phyloP scores from a whole-genome alignment of 2,329 filamentous ascomycete genomes.

The Ambrosiella beaveri region DNA sequence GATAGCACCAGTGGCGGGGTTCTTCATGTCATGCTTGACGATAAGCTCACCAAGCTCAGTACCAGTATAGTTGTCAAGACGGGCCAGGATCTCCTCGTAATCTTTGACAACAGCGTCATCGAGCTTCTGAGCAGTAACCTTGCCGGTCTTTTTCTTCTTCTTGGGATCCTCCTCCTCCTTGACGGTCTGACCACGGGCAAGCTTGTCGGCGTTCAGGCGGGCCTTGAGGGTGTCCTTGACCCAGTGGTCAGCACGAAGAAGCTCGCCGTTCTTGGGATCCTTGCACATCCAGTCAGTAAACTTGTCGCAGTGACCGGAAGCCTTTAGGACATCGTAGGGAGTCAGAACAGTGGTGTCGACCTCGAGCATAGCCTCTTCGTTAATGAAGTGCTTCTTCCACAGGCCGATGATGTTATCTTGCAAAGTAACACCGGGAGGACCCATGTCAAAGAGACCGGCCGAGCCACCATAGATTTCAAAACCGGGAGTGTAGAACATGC shows the following conservation, averaged over 20 bases:
- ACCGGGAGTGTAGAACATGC: constrained; percentile 85
- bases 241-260: constrained; percentile 87
- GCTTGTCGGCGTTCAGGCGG: constrained; percentile 76
- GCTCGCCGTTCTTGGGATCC: constrained; percentile 93
- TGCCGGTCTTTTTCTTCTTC: constrained; percentile 75
- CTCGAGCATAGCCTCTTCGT: constrained; percentile 90
- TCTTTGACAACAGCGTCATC: constrained; percentile 74
- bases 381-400: constrained; percentile 87
- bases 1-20: constrained; percentile 61
- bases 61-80: constrained; percentile 89
- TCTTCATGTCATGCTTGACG: constrained; percentile 74
- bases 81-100: constrained; percentile 80
- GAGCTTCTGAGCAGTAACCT: constrained; percentile 62
- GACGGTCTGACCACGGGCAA: constrained; percentile 69
- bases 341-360: constrained; percentile 90
- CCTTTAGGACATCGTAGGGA: constrained; percentile 85
- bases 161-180: constrained; percentile 57
- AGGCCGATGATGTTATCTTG: constrained; percentile 75
- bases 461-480: constrained; percentile 93
- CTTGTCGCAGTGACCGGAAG: constrained; percentile 90
- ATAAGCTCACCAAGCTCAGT: constrained; percentile 75
- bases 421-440: constrained; percentile 70
- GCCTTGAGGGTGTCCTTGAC: constrained; percentile 86
- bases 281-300: constrained; percentile 99
- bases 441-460: constrained; percentile 82